Conservation (phyloP, 257 asterid genomes). For the Solanum gracilifrons region DNA sequence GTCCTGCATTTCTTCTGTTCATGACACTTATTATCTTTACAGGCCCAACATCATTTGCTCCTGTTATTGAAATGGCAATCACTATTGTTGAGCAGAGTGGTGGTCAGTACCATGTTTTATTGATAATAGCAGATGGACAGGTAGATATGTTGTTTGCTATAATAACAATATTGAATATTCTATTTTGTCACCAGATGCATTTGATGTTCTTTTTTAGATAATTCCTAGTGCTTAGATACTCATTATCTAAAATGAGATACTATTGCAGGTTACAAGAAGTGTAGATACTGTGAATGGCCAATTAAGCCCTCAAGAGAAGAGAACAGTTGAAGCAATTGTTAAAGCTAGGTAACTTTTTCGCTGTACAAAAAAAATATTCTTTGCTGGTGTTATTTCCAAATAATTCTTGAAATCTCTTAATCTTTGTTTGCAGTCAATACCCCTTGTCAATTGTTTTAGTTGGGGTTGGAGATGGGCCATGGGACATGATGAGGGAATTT, state of each 20-base stretch:
- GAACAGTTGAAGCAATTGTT: slow-evolving; percentile 89
- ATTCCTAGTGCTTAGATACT: not conserved
- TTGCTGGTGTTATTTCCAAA: not conserved
- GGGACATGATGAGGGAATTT: slow-evolving; percentile 96
- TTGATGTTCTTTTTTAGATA: not conserved
- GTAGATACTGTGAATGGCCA: slow-evolving; percentile 70
- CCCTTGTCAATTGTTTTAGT: slow-evolving; percentile 79
- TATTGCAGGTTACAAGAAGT: slow-evolving; percentile 75
- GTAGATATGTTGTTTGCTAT: slow-evolving; percentile 14
- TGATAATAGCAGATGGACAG: slow-evolving; percentile 93
- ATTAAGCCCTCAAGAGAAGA: slow-evolving; percentile 84
- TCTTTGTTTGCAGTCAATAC: slow-evolving; percentile 44
- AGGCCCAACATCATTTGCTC: slow-evolving; percentile 97
- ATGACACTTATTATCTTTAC: slow-evolving; percentile 1
- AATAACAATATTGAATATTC: not conserved
- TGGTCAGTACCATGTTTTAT: slow-evolving; percentile 85
- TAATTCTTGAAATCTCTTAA: not conserved
- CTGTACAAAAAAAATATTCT: not conserved
- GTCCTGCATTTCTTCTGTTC: not conserved
- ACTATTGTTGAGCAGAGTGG: slow-evolving; percentile 86
- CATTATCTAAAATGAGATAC: not conserved
- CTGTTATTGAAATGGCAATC: slow-evolving; percentile 74
- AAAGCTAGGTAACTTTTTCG: slow-evolving; percentile 63
- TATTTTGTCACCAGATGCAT: not conserved
- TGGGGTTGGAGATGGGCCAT: slow-evolving; percentile 95